phyloP scores from a whole-genome alignment of 129 eudicot species.

The Apium graveolens region DNA sequence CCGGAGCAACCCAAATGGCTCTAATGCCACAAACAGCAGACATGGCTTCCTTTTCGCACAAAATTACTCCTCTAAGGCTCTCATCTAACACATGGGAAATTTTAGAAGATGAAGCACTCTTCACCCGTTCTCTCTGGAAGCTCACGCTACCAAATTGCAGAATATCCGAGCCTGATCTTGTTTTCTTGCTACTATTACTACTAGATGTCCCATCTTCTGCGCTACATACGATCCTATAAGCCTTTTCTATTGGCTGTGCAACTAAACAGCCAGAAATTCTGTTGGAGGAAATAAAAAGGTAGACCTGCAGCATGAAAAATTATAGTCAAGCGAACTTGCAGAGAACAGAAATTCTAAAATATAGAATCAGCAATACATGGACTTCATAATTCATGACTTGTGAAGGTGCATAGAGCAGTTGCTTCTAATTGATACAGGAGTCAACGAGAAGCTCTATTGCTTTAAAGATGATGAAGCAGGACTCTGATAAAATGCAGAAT shows the following conservation, averaged over 20 bases:
- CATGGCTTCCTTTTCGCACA: conserved; percentile 57
- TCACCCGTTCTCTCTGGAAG: conserved; percentile 50
- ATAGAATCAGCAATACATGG: neutral
- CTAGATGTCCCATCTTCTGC: neutral
- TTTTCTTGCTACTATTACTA: neutral
- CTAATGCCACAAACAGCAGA: conserved; percentile 72
- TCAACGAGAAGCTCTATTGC: neutral
- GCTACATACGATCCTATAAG: conserved; percentile 6
- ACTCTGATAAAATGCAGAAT: neutral
- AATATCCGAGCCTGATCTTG: neutral
- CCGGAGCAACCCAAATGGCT: conserved; percentile 89
- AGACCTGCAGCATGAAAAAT: conserved; percentile 9
- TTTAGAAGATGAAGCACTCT: conserved; percentile 17
- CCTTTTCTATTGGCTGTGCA: conserved; percentile 14
- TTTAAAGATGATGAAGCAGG: neutral
- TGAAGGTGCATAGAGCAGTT: conserved; percentile 17
- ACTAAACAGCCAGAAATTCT: conserved; percentile 21
- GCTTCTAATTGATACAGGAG: neutral
- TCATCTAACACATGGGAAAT: conserved; percentile 17
- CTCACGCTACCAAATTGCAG: conserved; percentile 35
- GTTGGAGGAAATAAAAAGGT: conserved; percentile 4
- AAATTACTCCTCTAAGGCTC: conserved; percentile 35
- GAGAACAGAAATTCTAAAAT: neutral
- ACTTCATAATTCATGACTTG: neutral
- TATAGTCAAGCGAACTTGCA: conserved; percentile 23